phyloP scores from a whole-genome alignment of 2,329 filamentous ascomycete species.

The Stagonosporopsis cucurbitacearum region DNA sequence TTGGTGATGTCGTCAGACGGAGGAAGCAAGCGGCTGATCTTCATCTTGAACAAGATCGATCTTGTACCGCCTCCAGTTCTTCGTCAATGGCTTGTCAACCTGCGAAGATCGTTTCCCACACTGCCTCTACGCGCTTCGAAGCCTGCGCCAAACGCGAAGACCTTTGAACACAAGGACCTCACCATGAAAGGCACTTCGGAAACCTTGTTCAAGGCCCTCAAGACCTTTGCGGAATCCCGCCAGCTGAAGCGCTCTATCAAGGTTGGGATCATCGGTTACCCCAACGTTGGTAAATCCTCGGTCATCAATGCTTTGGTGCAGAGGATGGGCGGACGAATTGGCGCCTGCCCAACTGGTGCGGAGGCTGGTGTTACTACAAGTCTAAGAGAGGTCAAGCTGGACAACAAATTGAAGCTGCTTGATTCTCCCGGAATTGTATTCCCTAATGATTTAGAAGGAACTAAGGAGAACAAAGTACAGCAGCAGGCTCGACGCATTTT shows the following conservation, averaged over 20 bases:
- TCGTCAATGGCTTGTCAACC: conserved; percentile 81
- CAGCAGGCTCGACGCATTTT: conserved; percentile 83
- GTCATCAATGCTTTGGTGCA: conserved; percentile 92
- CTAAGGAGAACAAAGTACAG: conserved; percentile 64
- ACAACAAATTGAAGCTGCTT: conserved; percentile 90
- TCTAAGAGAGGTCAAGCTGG: conserved; percentile 88
- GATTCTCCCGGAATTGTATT: conserved; percentile 96
- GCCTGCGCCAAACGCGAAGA: conserved; percentile 82
- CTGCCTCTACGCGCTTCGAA: conserved; percentile 85
- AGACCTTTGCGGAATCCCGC: conserved; percentile 82
- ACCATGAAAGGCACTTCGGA: conserved; percentile 86
- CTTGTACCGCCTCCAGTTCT: conserved; percentile 82
- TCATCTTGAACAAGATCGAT: conserved; percentile 96
- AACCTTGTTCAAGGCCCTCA: conserved; percentile 85
- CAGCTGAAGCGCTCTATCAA: conserved; percentile 88
- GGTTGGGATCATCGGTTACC: conserved; percentile 93
- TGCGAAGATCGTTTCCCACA: conserved; percentile 89
- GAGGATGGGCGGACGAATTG: conserved; percentile 71
- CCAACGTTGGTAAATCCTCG: conserved; percentile 95
- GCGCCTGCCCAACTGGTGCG: conserved; percentile 84
- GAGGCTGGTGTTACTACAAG: conserved; percentile 92
- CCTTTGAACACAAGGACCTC: conserved; percentile 89
- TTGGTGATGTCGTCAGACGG: conserved; percentile 87
- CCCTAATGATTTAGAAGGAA: conserved; percentile 65
- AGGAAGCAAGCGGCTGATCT: conserved; percentile 84